Evolutionary conservation across 768 basidiomycete species (phyloP).

Genomic region (Candolleomyces aberdarensis): DNA sequence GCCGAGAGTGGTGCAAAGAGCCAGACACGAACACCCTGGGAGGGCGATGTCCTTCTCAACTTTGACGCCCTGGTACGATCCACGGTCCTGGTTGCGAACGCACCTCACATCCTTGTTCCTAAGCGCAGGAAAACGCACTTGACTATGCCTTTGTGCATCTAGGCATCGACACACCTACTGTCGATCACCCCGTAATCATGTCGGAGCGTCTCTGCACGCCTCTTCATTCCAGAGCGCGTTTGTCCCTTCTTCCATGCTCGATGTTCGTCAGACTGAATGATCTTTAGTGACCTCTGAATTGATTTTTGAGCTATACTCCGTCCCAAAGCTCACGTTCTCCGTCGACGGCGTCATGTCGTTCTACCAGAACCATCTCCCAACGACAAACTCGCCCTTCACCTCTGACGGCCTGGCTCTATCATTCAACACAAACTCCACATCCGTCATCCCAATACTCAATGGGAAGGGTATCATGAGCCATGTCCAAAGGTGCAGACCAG

Average conservation of each 20-base stretch:
- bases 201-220: constrained; percentile 89
- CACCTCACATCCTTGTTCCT: constrained; percentile 18
- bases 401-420: constrained; percentile 85
- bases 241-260: constrained; percentile 26
- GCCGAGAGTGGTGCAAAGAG: constrained; percentile 80
- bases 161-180: constrained; percentile 70
- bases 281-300: constrained; percentile 87
- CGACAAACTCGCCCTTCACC: constrained; percentile 32
- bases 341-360: constrained; percentile 93
- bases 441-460: constrained; percentile 80
- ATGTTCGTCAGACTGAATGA: not conserved
- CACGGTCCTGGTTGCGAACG: constrained; percentile 9
- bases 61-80: constrained; percentile 86
- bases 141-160: constrained; percentile 90
- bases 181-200: constrained; percentile 91
- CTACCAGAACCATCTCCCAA: constrained; percentile 68
- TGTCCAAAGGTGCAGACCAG: constrained; percentile 66
- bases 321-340: constrained; percentile 83
- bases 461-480: constrained; percentile 84
- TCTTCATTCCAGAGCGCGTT: constrained; percentile 82
- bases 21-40: constrained; percentile 83
- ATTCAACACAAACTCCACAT: constrained; percentile 89
- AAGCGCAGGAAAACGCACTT: constrained; percentile 84
- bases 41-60: constrained; percentile 89
- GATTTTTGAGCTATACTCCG: constrained; percentile 90